Evolutionary conservation across 208 protist genomes (phyloP).

Genomic region (Phytomonas sp.): DNA sequence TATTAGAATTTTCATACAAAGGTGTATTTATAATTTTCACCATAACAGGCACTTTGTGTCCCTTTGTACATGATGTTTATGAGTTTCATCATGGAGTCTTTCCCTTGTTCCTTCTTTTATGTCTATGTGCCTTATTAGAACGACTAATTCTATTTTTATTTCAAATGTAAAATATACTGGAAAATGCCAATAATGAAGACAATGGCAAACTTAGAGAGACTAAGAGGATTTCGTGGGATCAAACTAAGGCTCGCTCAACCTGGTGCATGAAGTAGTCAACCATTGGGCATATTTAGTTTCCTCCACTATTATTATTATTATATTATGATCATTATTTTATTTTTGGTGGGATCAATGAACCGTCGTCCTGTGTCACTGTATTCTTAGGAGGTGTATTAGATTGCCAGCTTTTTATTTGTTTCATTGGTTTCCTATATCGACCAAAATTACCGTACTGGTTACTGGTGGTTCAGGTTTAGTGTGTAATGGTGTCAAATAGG

Average conservation of each 20-base stretch:
- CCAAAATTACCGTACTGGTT: slow-evolving; percentile 19
- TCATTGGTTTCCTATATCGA: background rate
- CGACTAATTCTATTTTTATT: background rate
- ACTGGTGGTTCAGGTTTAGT: slow-evolving; percentile 91
- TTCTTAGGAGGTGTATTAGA: slow-evolving; percentile 2
- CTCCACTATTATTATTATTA: background rate
- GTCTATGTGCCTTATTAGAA: background rate
- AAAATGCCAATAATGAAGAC: background rate
- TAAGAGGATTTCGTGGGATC: background rate
- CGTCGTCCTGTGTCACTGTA: background rate
- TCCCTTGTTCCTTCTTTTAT: slow-evolving; percentile 5
- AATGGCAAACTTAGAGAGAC: background rate
- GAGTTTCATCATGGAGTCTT: background rate
- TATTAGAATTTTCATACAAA: background rate
- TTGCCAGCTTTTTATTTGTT: slow-evolving; percentile 12
- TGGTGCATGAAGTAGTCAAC: background rate
- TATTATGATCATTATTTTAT: background rate
- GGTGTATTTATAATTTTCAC: background rate
- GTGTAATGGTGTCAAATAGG: slow-evolving; percentile 67
- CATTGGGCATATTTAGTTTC: background rate
- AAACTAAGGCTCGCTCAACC: background rate
- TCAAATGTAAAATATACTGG: background rate
- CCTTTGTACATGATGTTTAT: background rate
- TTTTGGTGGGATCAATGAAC: background rate
- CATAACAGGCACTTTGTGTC: background rate